Evolutionary conservation across 2,329 filamentous ascomycete species (phyloP).

Genomic region (Fusarium virguliforme): DNA sequence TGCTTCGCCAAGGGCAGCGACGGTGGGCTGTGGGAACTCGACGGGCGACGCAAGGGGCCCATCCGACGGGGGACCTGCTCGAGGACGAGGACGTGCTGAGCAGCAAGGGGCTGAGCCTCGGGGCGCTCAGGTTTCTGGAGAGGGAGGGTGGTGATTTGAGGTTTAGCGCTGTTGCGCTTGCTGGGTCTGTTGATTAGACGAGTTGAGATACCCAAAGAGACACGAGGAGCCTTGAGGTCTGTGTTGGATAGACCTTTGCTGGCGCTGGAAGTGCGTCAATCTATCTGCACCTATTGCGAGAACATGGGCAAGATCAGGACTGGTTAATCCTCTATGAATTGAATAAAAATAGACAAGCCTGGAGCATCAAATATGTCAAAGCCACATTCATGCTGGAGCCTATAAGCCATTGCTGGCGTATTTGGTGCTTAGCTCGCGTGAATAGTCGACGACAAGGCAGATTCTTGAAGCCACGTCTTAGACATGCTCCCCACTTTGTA

Average conservation of each 20-base stretch:
- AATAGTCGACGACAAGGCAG: slow-evolving; percentile 29
- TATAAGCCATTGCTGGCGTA: slow-evolving; percentile 11
- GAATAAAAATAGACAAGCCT: neutral
- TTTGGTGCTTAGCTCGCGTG: slow-evolving; percentile 13
- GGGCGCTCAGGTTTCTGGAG: slow-evolving; percentile 72
- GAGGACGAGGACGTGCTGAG: slow-evolving; percentile 81
- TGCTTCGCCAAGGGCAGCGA: slow-evolving; percentile 87
- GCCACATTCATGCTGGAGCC: neutral
- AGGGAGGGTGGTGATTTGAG: slow-evolving; percentile 70
- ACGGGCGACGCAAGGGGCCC: slow-evolving; percentile 72
- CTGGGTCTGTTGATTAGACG: slow-evolving; percentile 65
- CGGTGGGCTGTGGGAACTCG: slow-evolving; percentile 75
- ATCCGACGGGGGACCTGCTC: slow-evolving; percentile 68
- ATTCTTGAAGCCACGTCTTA: slow-evolving; percentile 44
- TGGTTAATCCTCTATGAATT: neutral
- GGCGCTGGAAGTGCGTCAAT: neutral
- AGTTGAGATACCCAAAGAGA: slow-evolving; percentile 35
- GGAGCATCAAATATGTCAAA: neutral
- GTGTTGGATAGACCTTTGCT: neutral
- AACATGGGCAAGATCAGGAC: no score
- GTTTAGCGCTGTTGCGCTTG: slow-evolving; percentile 73
- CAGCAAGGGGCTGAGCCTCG: slow-evolving; percentile 80
- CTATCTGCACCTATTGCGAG: neutral
- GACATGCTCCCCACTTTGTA: slow-evolving; percentile 36
- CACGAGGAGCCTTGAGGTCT: neutral